phyloP scores from a whole-genome alignment of 2,329 filamentous ascomycete species.

The Stachybotrys elegans region DNA sequence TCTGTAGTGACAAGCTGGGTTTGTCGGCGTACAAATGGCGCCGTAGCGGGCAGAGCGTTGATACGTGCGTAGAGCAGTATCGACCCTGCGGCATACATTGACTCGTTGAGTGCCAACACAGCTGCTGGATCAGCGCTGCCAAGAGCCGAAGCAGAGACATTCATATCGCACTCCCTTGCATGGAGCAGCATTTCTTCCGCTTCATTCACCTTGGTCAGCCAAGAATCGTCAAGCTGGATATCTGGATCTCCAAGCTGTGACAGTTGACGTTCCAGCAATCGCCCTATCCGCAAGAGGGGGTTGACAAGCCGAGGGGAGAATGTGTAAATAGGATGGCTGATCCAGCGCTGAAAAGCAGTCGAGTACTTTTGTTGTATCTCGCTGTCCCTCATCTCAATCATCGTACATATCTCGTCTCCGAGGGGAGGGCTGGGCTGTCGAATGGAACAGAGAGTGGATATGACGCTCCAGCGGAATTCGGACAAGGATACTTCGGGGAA shows the following conservation, averaged over 20 bases:
- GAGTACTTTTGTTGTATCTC: constrained; percentile 11
- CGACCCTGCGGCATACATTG: constrained; percentile 10
- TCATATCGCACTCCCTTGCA: constrained; percentile 9
- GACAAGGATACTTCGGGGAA: constrained; percentile 7
- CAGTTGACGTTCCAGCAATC: constrained; percentile 9
- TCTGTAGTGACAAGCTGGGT: constrained; percentile 5
- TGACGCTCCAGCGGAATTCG: constrained; percentile 11
- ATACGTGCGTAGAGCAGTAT: constrained; percentile 10
- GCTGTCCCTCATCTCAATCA: constrained; percentile 10
- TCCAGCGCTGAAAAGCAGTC: constrained; percentile 10
- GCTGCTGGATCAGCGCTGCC: constrained; percentile 8
- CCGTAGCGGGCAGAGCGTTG: constrained; percentile 8
- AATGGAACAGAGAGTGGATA: constrained; percentile 11
- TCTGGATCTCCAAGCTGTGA: constrained; percentile 1
- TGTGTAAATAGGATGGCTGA: constrained; percentile 10
- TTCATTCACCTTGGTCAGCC: constrained; percentile 4
- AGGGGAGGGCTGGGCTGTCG: constrained; percentile 3
- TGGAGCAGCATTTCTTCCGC: constrained; percentile 9
- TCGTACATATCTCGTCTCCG: constrained; percentile 1
- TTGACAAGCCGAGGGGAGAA: constrained; percentile 12
- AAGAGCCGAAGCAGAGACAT: constrained; percentile 1
- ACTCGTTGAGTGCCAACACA: constrained; percentile 9
- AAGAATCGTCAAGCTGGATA: background rate
- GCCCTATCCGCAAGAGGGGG: constrained; percentile 10
- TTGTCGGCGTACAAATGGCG: constrained; percentile 10